Percentiles rank a stretch among this genome's conserved stretches.
These are phyloP conservation scores for Gremmenia infestans DNA, from an alignment of 2,329 filamentous ascomycete genomes.

Conservation along the genomic window DNA sequence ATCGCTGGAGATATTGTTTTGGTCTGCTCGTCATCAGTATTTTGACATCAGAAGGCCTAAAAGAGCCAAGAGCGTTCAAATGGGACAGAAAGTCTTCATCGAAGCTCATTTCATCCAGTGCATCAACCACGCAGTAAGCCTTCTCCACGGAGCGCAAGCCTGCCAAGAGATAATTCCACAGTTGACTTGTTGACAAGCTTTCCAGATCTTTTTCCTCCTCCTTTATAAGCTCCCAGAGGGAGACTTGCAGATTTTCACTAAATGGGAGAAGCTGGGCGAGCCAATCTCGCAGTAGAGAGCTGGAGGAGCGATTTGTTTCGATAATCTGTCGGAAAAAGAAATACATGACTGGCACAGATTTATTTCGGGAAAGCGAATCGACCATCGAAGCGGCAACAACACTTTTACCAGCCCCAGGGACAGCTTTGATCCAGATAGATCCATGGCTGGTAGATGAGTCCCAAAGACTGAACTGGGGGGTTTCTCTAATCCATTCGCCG, in stretches of 20 bases:
- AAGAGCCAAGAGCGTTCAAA: slow-evolving; percentile 10
- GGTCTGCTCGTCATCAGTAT: slow-evolving; percentile 22
- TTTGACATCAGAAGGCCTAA: slow-evolving; percentile 13
- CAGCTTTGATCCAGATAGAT: slow-evolving; percentile 43
- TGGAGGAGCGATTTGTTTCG: slow-evolving; percentile 27
- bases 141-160: slow-evolving; percentile 14
- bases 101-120: slow-evolving; percentile 26
- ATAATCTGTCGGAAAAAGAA: slow-evolving; percentile 38
- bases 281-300: slow-evolving; percentile 30
- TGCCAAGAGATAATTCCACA: slow-evolving; percentile 31
- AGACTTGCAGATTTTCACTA: slow-evolving; percentile 26
- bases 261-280: slow-evolving; percentile 31
- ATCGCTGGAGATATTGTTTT: slow-evolving; percentile 17
- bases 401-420: slow-evolving; percentile 41
- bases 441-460: slow-evolving; percentile 28
- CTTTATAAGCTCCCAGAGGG: slow-evolving; percentile 6
- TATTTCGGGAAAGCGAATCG: slow-evolving; percentile 13
- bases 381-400: slow-evolving; percentile 31
- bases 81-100: slow-evolving; percentile 6
- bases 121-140: slow-evolving; percentile 44
- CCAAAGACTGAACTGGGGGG: slow-evolving; percentile 17
- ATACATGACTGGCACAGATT: slow-evolving; percentile 27
- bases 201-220: slow-evolving; percentile 5
- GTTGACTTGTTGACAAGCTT: slow-evolving; percentile 12
- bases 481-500: slow-evolving; percentile 19